Conservation (phyloP, 805 yeast species). For the Candida nemodendra region DNA sequence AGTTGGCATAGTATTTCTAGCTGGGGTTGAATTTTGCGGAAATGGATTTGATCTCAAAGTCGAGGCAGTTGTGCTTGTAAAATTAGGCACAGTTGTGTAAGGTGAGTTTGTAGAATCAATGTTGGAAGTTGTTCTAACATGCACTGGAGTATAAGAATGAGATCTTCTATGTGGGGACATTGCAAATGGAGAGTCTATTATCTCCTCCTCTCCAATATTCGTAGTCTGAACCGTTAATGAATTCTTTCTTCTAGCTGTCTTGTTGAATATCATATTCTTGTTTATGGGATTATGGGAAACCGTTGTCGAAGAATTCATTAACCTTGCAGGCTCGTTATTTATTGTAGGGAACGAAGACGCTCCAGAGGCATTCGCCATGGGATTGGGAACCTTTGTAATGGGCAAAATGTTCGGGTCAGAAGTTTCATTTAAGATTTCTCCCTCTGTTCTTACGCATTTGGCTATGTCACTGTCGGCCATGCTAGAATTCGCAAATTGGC, state of each 20-base stretch:
- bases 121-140: background rate
- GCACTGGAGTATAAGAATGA: constrained; percentile 15
- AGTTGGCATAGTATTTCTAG: background rate
- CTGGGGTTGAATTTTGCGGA: no score
- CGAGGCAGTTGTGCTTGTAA: background rate
- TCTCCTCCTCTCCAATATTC: constrained; percentile 1
- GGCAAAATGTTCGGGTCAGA: no score
- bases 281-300: background rate
- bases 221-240: constrained; percentile 8
- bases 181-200: constrained; percentile 9
- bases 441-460: no score
- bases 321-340: background rate
- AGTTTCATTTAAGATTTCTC: no score
- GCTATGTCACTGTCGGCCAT: no score
- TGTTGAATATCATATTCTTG: background rate
- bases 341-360: background rate
- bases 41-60: no score
- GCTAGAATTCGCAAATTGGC: no score
- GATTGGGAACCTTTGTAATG: no score
- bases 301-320: background rate
- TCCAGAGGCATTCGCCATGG: background rate
- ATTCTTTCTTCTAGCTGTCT: constrained; percentile 4
- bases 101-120: background rate
- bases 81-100: no score
- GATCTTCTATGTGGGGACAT: constrained; percentile 14